Evolutionary conservation across 1,139 yeast species (phyloP).

Genomic region (Wickerhamomyces sp.): DNA sequence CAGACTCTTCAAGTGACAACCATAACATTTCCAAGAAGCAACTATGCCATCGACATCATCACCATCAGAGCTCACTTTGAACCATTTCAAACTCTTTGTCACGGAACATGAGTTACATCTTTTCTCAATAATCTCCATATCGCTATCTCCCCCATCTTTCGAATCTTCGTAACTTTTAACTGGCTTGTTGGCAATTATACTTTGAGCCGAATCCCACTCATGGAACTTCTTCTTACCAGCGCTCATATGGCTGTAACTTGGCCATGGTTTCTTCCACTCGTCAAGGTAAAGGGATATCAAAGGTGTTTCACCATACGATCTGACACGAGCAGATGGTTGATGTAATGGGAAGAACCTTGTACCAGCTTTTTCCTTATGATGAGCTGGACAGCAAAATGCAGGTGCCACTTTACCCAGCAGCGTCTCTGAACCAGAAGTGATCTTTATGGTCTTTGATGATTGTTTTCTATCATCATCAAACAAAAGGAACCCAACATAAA

Average conservation of each 20-base stretch:
- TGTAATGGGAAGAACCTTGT: conserved; percentile 33
- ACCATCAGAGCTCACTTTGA: no score
- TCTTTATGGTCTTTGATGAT: conserved; percentile 26
- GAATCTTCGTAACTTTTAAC: background rate
- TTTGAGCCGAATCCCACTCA: no score
- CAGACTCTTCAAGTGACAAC: conserved; percentile 7
- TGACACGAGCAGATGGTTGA: conserved; percentile 1
- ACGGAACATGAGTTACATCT: conserved; percentile 9
- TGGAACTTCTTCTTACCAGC: conserved; percentile 15
- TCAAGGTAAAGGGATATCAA: conserved; percentile 29
- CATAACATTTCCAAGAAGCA: no score
- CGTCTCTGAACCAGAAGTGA: conserved; percentile 9
- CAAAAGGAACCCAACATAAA: conserved; percentile 16
- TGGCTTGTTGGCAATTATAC: no score
- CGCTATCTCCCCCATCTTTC: background rate
- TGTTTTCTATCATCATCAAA: conserved; percentile 24
- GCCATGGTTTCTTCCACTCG: conserved; percentile 26
- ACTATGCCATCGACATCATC: no score
- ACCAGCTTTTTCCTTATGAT: conserved; percentile 17
- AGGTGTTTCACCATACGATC: background rate
- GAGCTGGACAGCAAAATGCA: conserved; percentile 38
- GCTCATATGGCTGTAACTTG: conserved; percentile 3
- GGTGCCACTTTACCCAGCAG: conserved; percentile 46
- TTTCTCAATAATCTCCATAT: background rate
- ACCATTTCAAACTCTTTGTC: conserved; percentile 25